A percentile compares a stretch with the other conserved stretches of the same genome.
Evolutionary conservation across 2,329 filamentous ascomycete species (phyloP).

Genomic region (Trichoderma cornu-damae): DNA sequence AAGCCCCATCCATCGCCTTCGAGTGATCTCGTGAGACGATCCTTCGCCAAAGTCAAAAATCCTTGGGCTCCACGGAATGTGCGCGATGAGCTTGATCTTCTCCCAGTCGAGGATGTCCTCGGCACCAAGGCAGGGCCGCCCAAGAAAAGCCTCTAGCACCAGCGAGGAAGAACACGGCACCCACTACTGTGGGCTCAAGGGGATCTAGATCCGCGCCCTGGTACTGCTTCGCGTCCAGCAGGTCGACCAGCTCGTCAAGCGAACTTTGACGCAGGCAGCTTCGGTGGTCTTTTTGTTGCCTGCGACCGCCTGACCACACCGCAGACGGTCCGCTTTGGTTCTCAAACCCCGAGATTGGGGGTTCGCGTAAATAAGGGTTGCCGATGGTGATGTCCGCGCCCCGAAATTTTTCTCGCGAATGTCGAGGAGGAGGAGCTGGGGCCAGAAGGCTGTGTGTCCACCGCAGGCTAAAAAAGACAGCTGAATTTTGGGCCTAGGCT

Average conservation of each 20-base stretch:
- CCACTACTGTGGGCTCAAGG: constrained; percentile 24
- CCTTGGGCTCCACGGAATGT: constrained; percentile 65
- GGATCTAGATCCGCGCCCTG: constrained; percentile 35
- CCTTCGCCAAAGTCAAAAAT: constrained; percentile 51
- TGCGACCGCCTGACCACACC: constrained; percentile 24
- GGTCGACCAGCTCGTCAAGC: constrained; percentile 45
- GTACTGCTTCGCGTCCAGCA: constrained; percentile 42
- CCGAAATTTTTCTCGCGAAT: constrained; percentile 29
- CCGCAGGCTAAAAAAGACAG: constrained; percentile 40
- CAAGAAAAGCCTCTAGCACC: constrained; percentile 80
- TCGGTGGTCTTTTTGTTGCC: constrained; percentile 41
- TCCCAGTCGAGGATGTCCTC: constrained; percentile 61
- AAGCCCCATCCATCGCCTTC: constrained; percentile 75
- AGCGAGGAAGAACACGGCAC: constrained; percentile 68
- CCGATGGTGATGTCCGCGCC: constrained; percentile 31
- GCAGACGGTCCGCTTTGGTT: constrained; percentile 30
- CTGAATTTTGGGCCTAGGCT: constrained; percentile 33
- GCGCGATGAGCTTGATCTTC: constrained; percentile 54
- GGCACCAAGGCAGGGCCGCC: constrained; percentile 76
- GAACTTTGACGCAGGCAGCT: constrained; percentile 50
- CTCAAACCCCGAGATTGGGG: constrained; percentile 29
- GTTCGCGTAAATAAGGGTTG: constrained; percentile 29
- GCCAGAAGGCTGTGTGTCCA: constrained; percentile 52
- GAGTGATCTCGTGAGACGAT: constrained; percentile 62
- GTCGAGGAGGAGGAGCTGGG: constrained; percentile 69